Conservation (phyloP, 2,329 filamentous ascomycete species). For the Thielaviopsis euricoi region DNA sequence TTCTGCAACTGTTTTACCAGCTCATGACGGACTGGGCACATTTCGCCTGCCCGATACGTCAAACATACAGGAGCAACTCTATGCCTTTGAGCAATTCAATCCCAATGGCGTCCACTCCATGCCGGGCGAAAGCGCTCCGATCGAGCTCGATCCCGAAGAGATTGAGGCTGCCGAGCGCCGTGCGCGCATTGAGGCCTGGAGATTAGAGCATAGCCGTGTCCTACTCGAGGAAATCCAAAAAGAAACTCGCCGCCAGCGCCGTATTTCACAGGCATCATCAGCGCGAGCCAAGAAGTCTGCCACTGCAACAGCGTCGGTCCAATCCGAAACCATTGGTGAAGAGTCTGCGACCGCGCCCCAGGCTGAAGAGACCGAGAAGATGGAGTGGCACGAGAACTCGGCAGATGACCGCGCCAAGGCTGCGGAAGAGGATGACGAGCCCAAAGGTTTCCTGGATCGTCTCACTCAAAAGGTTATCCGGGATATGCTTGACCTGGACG, state of each 20-base stretch:
- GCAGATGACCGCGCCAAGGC: conserved; percentile 38
- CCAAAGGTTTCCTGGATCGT: conserved; percentile 59
- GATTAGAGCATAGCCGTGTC: conserved; percentile 73
- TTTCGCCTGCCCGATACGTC: conserved; percentile 51
- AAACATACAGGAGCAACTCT: conserved; percentile 65
- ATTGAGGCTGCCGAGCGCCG: conserved; percentile 56
- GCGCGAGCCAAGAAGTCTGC: conserved; percentile 11
- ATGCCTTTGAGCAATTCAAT: conserved; percentile 77
- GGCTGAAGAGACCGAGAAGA: conserved; percentile 8
- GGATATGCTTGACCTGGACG: conserved; percentile 82
- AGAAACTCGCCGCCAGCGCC: conserved; percentile 52
- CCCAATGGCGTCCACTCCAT: conserved; percentile 37
- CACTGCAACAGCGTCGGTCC: not conserved
- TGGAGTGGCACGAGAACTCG: conserved; percentile 17
- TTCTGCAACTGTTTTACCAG: conserved; percentile 59
- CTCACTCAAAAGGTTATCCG: conserved; percentile 75
- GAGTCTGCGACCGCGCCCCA: not conserved
- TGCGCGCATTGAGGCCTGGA: conserved; percentile 79
- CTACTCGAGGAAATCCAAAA: conserved; percentile 78
- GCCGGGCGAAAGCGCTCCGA: not conserved
- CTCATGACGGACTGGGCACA: conserved; percentile 79
- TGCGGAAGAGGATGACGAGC: conserved; percentile 28
- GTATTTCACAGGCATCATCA: conserved; percentile 40
- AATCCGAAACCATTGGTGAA: conserved; percentile 7
- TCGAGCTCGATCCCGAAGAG: conserved; percentile 34